Conservation (phyloP, 73 alveolate species). For the Symbiodinium pilosum region DNA sequence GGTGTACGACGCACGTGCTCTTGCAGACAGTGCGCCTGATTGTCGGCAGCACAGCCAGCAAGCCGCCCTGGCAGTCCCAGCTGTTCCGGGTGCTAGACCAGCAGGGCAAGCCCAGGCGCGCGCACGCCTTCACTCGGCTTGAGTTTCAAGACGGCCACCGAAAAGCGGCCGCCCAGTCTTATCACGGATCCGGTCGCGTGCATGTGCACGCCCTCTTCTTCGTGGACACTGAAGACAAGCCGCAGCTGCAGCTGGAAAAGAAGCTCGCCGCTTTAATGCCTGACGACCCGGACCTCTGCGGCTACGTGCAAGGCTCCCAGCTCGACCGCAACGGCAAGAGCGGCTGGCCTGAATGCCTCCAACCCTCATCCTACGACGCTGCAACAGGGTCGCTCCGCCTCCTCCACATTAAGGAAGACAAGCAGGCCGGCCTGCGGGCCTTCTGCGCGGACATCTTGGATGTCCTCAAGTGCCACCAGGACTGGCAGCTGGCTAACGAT, state of each 20-base stretch:
- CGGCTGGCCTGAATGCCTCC: neutral
- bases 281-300: neutral
- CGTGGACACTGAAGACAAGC: neutral
- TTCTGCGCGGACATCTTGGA: neutral
- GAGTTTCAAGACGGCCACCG: conserved; percentile 78
- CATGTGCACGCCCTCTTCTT: conserved; percentile 56
- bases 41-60: conserved; percentile 11
- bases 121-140: conserved; percentile 1
- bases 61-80: neutral
- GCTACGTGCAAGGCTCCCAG: conserved; percentile 57
- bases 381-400: neutral
- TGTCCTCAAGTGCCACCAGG: conserved; percentile 24
- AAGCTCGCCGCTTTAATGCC: conserved; percentile 5
- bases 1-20: conserved; percentile 24
- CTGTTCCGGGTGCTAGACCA: neutral
- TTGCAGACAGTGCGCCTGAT: neutral
- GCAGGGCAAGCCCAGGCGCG: neutral
- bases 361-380: neutral
- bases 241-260: neutral
- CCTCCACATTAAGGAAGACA: neutral
- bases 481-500: neutral
- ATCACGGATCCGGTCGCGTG: conserved; percentile 58
- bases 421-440: neutral
- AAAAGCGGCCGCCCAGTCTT: conserved; percentile 51
- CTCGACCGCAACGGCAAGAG: conserved; percentile 32